Conservation (phyloP, 2,329 filamentous ascomycete species). For the Graphiopsis chlorocephala region DNA sequence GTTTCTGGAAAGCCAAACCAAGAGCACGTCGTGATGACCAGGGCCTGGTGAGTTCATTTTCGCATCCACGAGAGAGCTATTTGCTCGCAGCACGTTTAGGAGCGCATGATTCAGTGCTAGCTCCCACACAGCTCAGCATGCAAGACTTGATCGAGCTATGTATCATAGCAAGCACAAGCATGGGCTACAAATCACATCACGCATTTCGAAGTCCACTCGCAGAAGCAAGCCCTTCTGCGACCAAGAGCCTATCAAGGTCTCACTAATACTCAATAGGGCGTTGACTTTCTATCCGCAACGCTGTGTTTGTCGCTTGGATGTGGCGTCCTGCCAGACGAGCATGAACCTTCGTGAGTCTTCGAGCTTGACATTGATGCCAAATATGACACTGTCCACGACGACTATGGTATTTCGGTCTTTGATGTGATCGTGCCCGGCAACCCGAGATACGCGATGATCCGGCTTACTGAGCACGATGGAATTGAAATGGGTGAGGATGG, state of each 20-base stretch:
- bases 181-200: too few species aligned
- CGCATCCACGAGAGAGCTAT: too few species aligned
- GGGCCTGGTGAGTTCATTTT: too few species aligned
- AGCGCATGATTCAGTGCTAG: background rate
- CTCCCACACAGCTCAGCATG: background rate
- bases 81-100: background rate
- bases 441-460: background rate
- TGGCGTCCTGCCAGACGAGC: background rate
- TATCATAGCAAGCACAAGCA: background rate
- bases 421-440: background rate
- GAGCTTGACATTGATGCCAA: background rate
- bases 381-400: background rate
- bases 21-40: background rate
- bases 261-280: too few species aligned
- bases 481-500: background rate
- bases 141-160: background rate
- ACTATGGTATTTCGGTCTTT: background rate
- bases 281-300: background rate
- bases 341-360: background rate
- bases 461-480: background rate
- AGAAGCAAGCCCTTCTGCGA: background rate
- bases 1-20: background rate
- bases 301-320: background rate
- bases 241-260: too few species aligned
- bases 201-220: too few species aligned